These are phyloP conservation scores for Spergularia azorica DNA, from an alignment of 179 eudicot genomes.

Conservation along the genomic window DNA sequence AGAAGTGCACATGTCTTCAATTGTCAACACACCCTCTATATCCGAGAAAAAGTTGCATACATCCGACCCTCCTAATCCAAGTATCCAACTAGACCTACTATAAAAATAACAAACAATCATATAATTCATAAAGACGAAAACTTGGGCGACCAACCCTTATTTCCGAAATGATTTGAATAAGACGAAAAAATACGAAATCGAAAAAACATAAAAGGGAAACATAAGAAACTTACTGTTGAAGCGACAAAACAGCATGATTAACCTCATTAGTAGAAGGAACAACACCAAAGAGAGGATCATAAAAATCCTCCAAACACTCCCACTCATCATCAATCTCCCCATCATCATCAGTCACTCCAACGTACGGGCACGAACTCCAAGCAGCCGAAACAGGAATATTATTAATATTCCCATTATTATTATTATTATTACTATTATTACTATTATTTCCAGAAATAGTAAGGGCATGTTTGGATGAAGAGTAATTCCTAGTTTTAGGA, in stretches of 20 bases:
- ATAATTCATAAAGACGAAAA: neutral
- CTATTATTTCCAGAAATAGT: neutral
- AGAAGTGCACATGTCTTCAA: neutral
- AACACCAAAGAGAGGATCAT: conserved; percentile 36
- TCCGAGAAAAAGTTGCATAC: conserved; percentile 3
- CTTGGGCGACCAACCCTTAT: neutral
- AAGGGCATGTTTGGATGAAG: conserved; percentile 12
- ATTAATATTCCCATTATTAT: neutral
- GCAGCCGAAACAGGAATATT: neutral
- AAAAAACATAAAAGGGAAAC: no score
- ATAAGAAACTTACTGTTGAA: conserved; percentile 30
- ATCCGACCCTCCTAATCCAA: neutral
- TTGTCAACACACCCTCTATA: neutral
- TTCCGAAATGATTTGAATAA: neutral
- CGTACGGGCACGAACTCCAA: conserved; percentile 18
- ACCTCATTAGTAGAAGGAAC: conserved; percentile 36
- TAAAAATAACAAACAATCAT: no score
- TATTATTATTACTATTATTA: neutral
- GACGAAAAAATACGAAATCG: neutral
- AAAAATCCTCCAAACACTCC: conserved; percentile 35
- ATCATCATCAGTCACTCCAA: neutral
- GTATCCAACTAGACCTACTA: no score
- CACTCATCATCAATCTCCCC: conserved; percentile 33
- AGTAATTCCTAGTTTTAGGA: conserved; percentile 1
- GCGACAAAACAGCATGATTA: conserved; percentile 31